Evolutionary conservation across 345 rosid genomes (phyloP).

Genomic region (Triadica sebifera): DNA sequence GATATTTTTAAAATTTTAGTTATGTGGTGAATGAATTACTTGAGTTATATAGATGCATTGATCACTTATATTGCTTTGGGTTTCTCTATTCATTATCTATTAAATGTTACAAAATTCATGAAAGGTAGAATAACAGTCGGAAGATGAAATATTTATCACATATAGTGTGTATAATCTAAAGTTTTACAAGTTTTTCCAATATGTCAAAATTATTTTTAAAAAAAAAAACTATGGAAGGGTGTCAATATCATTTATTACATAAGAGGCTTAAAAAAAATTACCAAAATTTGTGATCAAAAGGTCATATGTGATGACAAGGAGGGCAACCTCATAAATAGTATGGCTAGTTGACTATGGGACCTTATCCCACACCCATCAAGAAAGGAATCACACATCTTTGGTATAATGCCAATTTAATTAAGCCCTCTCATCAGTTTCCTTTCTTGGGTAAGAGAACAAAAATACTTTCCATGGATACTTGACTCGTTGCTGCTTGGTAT

Average conservation of each 20-base stretch:
- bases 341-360: not conserved
- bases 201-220: too few relatives aligned
- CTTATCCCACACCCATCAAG: not conserved
- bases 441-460: slow-evolving; percentile 9
- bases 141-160: too few relatives aligned
- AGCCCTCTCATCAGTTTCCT: slow-evolving; percentile 11
- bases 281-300: not conserved
- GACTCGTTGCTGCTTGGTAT: not conserved
- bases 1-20: too few relatives aligned
- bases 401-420: slow-evolving; percentile 10
- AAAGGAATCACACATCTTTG: slow-evolving; percentile 10
- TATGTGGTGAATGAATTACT: too few relatives aligned
- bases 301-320: slow-evolving; percentile 12
- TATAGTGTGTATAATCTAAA: too few relatives aligned
- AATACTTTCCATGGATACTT: not conserved
- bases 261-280: too few relatives aligned
- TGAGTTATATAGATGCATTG: too few relatives aligned
- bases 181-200: too few relatives aligned
- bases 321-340: slow-evolving; percentile 1
- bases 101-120: too few relatives aligned
- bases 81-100: too few relatives aligned
- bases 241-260: not conserved
- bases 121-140: too few relatives aligned
- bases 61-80: too few relatives aligned
- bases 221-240: not conserved